phyloP scores from a whole-genome alignment of 2,329 filamentous ascomycete species.

The Ophiocordyceps australis region DNA sequence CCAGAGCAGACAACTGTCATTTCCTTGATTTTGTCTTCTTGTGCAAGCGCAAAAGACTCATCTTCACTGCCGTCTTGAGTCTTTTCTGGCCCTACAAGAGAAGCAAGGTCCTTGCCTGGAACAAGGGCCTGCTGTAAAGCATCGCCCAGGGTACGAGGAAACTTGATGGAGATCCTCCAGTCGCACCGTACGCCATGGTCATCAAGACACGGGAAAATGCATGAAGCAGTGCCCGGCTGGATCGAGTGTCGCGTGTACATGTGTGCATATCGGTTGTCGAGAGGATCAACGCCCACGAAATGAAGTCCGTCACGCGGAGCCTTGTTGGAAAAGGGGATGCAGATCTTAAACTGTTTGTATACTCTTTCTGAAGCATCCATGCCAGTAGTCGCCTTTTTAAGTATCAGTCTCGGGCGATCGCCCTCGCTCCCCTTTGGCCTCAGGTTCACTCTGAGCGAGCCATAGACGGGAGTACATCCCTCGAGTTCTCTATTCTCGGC shows the following conservation, averaged over 20 bases:
- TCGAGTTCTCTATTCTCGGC: constrained; percentile 34
- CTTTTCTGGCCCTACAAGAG: constrained; percentile 14
- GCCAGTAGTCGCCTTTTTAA: constrained; percentile 21
- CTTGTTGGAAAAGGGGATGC: constrained; percentile 60
- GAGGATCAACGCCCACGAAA: constrained; percentile 70
- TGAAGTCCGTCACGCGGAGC: constrained; percentile 74
- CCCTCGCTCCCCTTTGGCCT: constrained; percentile 19
- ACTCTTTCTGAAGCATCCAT: constrained; percentile 16
- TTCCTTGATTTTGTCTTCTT: constrained; percentile 76
- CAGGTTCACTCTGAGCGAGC: constrained; percentile 28
- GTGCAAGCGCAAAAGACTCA: constrained; percentile 27
- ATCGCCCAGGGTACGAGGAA: constrained; percentile 73
- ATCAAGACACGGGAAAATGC: constrained; percentile 87
- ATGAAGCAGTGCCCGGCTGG: constrained; percentile 62
- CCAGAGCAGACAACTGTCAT: constrained; percentile 86
- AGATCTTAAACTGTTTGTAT: constrained; percentile 27
- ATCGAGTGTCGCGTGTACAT: constrained; percentile 73
- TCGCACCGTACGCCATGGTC: constrained; percentile 63
- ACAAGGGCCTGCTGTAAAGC: constrained; percentile 33
- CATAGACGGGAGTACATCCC: constrained; percentile 36
- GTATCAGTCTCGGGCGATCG: constrained; percentile 21
- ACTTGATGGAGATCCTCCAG: constrained; percentile 80
- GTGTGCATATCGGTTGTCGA: constrained; percentile 74
- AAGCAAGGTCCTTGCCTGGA: constrained; percentile 17
- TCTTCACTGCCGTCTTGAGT: constrained; percentile 22